Conservation (phyloP, 2,329 filamentous ascomycete genomes). For the Aspergillus novoparasiticus region DNA sequence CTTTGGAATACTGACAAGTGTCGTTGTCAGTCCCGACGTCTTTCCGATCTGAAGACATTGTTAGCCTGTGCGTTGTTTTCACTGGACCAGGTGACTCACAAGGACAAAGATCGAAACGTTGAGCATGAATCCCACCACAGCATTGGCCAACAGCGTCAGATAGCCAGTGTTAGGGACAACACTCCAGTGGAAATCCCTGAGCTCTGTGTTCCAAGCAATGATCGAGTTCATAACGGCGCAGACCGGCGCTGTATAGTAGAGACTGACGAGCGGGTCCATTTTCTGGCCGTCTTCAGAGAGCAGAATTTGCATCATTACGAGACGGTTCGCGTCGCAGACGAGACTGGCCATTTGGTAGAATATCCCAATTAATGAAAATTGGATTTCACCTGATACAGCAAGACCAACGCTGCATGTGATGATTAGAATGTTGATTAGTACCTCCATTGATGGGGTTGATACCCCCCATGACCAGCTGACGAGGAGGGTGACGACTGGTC, state of each 20-base stretch:
- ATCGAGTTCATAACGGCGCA: constrained; percentile 76
- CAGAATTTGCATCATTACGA: constrained; percentile 80
- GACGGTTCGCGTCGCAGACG: constrained; percentile 73
- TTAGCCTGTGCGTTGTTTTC: background rate
- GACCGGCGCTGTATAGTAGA: constrained; percentile 87
- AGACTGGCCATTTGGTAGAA: constrained; percentile 70
- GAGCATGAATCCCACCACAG: constrained; percentile 71
- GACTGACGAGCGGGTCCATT: constrained; percentile 81
- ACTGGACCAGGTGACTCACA: constrained; percentile 53
- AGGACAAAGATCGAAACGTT: constrained; percentile 81
- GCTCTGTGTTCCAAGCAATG: constrained; percentile 68
- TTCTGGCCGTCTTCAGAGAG: constrained; percentile 73
- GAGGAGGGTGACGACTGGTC: constrained; percentile 87
- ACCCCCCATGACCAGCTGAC: constrained; percentile 83
- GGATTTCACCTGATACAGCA: constrained; percentile 88
- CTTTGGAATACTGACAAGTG: constrained; percentile 79
- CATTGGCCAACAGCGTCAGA: constrained; percentile 69
- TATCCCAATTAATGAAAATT: constrained; percentile 68
- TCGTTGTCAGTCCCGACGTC: constrained; percentile 79
- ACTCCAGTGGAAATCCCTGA: constrained; percentile 47
- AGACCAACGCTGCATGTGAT: constrained; percentile 92
- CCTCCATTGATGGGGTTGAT: constrained; percentile 74
- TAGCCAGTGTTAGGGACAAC: constrained; percentile 7
- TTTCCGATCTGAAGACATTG: constrained; percentile 67
- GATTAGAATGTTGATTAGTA: constrained; percentile 84